Evolutionary conservation across 495 filamentous ascomycete species (phyloP), one percentile per base, ranked within the genome.

Genomic region (Hypomontagnella submonticulosa): DNA sequence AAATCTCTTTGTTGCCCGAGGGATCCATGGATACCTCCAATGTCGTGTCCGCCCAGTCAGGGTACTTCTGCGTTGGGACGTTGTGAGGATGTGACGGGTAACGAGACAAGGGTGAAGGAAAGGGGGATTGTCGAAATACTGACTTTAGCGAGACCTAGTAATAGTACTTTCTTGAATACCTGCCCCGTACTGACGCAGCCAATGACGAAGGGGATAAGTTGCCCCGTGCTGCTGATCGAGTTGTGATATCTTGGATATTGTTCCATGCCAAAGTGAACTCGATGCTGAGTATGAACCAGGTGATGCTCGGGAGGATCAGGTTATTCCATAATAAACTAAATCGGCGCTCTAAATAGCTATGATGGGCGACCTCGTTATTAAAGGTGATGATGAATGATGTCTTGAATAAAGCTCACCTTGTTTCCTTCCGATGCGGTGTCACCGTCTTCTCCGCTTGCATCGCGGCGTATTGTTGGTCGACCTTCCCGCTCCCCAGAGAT

Each of bases 231-330:
- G 6, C 51, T 37, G 19, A 72, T 62, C 33, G 32, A 34, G 49
- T 66, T 53, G n/a, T n/a, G 30, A 73, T 40, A 16, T 53, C 63
- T 11, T 23, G 30, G 3, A 71, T 52, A 10, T 63, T 55, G 36
- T 71, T 73, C 59, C 63, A 70, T 32, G 30, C 4, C 5, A 73
- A 41, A 2, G 59, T 65, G 9, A 71, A 42, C 40, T 71, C 70
- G 15, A 67, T 62, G 48, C 48, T 51, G 8, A 66, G 48, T 13
- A 61, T 53, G 38, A 61, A 66, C 53, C 51, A 63, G 18, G 41
- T 11, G 36, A 63, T 63, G 34, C 42, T 36, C 5, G 56, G 20
- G 23, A 63, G 11, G 16, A 54, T 19, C 20, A 33, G 38, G 8
- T 20, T 33, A 49, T 56, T 54, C 60, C 60, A 63, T 11, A 50